Base-by-base conservation (phyloP, 2,329 filamentous ascomycete genomes). In the Ophiostoma triangulosporum region DNA sequence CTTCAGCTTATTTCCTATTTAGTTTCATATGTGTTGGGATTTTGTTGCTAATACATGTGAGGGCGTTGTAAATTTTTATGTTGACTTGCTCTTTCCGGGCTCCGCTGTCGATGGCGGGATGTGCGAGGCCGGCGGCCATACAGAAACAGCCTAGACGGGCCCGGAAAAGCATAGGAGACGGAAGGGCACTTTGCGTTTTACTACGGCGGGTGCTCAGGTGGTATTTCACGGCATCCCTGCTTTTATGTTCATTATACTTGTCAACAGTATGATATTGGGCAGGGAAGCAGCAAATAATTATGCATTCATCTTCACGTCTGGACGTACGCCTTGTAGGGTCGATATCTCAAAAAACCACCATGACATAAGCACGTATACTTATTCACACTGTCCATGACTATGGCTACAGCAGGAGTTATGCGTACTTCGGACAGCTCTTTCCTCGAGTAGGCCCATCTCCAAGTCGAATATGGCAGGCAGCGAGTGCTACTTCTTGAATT, bases 11-110 rank as follows among this genome's bases (percentile, higher is more conserved):
- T 48, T 46, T 29, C 24, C 29, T 11, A 32, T 22, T 20, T 29
- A 29, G 11, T 46, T 15, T 29, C n/a, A n/a, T n/a, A n/a, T 12
- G 2, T 48, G 38, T 48, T 53, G 32, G 33, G 49, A 51, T 35
- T 50, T 50, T 52, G 52, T 11, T 56, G 56, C 54, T 46, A n/a
- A n/a, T n/a, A 31, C 54, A 54, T 53, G 54, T 53, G n/a, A 36
- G 52, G 56, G 56, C 52, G 56, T 58, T 58, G 55, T 55, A 51
- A 53, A 48, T 54, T 53, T 50, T 26, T 52, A 33, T 50, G 45
- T n/a, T 26, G 17, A 29, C 29, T 17, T 12, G 15, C n/a, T 17
- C 46, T 48, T 33, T 33, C 26, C 46, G 29, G n/a, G 29, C 46
- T 54, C 38, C 46, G 11, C 40, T 51, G 33, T 26, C 33, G n/a